Conservation (phyloP, 73 alveolate species). For the Symbiodinium pilosum region DNA sequence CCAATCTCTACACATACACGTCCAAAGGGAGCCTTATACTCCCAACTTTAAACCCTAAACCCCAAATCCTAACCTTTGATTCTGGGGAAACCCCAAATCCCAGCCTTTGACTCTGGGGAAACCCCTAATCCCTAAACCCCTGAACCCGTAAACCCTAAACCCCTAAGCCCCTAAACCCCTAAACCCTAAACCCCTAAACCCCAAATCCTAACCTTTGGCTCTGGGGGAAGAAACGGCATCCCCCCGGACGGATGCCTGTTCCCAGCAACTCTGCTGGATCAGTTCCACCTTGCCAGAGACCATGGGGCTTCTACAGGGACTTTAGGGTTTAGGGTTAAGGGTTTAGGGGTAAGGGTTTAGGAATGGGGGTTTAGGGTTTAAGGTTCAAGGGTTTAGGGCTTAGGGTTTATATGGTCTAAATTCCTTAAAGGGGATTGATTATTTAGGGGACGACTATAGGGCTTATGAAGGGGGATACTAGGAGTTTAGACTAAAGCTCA, state of each 20-base stretch:
- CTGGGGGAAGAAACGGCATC: too few species aligned
- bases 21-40: not conserved
- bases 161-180: not conserved
- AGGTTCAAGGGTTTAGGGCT: too few species aligned
- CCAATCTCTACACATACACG: not conserved
- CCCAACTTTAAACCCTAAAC: not conserved
- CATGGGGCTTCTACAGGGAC: not conserved
- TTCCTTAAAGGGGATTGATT: too few species aligned
- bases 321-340: too few species aligned
- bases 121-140: not conserved
- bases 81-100: not conserved
- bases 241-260: too few species aligned
- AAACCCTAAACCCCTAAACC: not conserved
- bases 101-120: too few species aligned
- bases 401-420: not conserved
- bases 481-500: too few species aligned
- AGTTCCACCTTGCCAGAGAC: not conserved
- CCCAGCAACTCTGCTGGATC: constrained; percentile 14
- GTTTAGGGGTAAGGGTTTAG: too few species aligned
- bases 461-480: too few species aligned
- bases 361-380: too few species aligned
- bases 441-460: too few species aligned
- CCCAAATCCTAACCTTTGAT: not conserved
- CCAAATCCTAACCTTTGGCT: not conserved
- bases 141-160: not conserved